Evolutionary conservation across 345 rosid genomes (phyloP).

Genomic region (Populus davidiana): DNA sequence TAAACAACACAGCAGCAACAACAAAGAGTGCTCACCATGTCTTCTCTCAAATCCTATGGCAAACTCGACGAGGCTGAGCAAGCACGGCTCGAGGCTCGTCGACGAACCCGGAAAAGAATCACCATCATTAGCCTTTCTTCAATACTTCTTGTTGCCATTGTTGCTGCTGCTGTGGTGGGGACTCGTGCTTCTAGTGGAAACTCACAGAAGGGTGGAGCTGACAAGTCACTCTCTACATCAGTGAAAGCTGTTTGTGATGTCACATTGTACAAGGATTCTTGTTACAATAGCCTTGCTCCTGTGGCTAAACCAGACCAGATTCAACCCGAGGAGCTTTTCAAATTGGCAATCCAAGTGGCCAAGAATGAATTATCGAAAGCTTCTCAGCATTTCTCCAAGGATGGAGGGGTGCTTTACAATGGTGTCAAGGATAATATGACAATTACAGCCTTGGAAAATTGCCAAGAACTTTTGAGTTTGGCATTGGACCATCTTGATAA

Average conservation of each 20-base stretch:
- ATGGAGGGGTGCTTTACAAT: not conserved
- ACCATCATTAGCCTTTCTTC: constrained; percentile 39
- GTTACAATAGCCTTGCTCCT: constrained; percentile 37
- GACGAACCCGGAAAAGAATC: constrained; percentile 26
- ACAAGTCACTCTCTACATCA: constrained; percentile 34
- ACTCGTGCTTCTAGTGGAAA: constrained; percentile 10
- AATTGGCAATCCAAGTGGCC: constrained; percentile 50
- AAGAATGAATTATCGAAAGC: constrained; percentile 41
- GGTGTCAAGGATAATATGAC: constrained; percentile 22
- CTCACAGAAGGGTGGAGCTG: constrained; percentile 10
- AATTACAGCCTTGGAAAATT: constrained; percentile 33
- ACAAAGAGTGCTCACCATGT: not conserved
- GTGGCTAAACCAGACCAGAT: constrained; percentile 30
- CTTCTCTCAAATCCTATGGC: constrained; percentile 17
- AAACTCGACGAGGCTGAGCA: constrained; percentile 38
- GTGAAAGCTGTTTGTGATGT: constrained; percentile 69
- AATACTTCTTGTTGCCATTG: constrained; percentile 39
- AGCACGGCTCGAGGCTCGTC: constrained; percentile 44
- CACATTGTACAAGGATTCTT: constrained; percentile 63
- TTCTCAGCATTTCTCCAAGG: constrained; percentile 24
- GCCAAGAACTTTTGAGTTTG: constrained; percentile 52
- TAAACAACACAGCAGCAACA: not conserved
- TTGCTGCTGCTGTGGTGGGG: constrained; percentile 63
- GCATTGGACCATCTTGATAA: constrained; percentile 56
- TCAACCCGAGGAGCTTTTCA: constrained; percentile 21